Evolutionary conservation across 2,329 filamentous ascomycete species (phyloP).

Genomic region (Colletotrichum siamense): DNA sequence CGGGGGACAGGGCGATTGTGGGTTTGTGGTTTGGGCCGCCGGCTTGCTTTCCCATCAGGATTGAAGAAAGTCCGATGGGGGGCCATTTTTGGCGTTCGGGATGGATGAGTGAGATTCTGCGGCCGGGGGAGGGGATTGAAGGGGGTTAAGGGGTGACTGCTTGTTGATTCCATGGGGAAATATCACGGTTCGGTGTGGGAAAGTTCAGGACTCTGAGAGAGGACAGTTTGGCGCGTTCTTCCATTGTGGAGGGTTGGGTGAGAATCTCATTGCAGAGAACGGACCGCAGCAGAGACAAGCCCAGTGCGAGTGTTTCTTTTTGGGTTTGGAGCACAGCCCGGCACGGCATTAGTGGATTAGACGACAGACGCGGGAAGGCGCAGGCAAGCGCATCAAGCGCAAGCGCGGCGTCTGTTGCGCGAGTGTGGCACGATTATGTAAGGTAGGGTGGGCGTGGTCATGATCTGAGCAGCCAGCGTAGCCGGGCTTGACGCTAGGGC

Average conservation of each 20-base stretch:
- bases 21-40: background rate
- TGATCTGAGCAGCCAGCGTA: background rate
- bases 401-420: background rate
- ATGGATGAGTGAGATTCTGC: background rate
- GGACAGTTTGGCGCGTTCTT: background rate
- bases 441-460: background rate
- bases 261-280: background rate
- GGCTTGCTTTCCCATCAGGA: background rate
- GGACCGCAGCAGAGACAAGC: background rate
- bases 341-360: background rate
- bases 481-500: slow-evolving; percentile 6
- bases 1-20: background rate
- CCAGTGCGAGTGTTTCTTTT: background rate
- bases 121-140: background rate
- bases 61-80: background rate
- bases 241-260: background rate
- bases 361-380: slow-evolving; percentile 11
- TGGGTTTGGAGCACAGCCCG: background rate
- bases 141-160: background rate
- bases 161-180: background rate
- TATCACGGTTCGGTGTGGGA: background rate
- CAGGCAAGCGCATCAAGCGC: background rate
- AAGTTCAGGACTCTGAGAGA: background rate
- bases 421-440: background rate
- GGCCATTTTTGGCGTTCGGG: background rate